These are phyloP conservation scores for Umbilicus rupestris DNA, from an alignment of 164 flowering plant species.

Conservation along the genomic window DNA sequence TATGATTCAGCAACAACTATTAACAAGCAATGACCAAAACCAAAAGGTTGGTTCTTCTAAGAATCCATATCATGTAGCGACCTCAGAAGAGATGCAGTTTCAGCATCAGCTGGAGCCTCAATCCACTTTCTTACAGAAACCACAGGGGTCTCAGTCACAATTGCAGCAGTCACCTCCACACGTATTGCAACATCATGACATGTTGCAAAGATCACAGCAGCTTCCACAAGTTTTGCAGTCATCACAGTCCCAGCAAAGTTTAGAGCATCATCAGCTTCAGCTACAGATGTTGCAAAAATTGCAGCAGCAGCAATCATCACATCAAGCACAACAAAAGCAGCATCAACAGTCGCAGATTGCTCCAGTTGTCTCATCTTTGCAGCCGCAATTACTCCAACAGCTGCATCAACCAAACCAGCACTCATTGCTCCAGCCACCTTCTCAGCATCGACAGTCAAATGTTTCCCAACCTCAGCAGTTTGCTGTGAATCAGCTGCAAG, in stretches of 20 bases:
- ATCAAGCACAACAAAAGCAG: constrained; percentile 18
- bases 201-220: constrained; percentile 29
- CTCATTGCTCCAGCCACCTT: constrained; percentile 19
- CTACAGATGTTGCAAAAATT: constrained; percentile 58
- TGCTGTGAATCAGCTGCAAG: constrained; percentile 36
- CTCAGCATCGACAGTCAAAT: constrained; percentile 15
- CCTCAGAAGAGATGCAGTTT: constrained; percentile 53
- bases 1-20: constrained; percentile 60
- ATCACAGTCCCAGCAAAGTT: constrained; percentile 24
- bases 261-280: constrained; percentile 59
- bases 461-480: constrained; percentile 32
- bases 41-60: constrained; percentile 30
- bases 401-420: constrained; percentile 33
- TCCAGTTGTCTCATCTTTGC: constrained; percentile 37
- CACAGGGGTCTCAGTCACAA: constrained; percentile 46
- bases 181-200: constrained; percentile 27
- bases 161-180: constrained; percentile 42
- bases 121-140: constrained; percentile 34
- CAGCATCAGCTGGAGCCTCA: constrained; percentile 59
- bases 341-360: constrained; percentile 25
- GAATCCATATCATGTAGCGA: constrained; percentile 26
- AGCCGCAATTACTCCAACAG: constrained; percentile 38
- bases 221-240: constrained; percentile 29
- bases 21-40: constrained; percentile 27
- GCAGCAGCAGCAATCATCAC: constrained; percentile 43